These are phyloP conservation scores for Diplodia sapinea DNA, from an alignment of 2,329 filamentous ascomycete genomes.

Conservation along the genomic window DNA sequence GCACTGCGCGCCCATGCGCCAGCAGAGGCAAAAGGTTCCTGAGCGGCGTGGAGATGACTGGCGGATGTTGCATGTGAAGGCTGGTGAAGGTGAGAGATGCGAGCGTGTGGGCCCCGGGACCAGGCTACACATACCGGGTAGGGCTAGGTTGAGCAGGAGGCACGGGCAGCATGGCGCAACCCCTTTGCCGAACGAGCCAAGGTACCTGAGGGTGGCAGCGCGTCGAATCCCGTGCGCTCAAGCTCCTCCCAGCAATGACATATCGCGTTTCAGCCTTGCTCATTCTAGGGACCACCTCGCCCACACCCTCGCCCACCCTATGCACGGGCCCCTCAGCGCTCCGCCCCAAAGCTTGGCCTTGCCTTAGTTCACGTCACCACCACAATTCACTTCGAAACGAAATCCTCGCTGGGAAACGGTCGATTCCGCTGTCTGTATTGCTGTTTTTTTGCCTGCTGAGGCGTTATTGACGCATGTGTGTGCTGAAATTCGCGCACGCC, in stretches of 20 bases:
- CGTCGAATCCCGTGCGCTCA: neutral
- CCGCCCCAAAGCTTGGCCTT: slow-evolving; percentile 16
- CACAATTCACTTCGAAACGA: neutral
- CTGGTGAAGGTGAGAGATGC: neutral
- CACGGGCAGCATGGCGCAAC: slow-evolving; percentile 9
- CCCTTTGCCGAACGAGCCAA: slow-evolving; percentile 3
- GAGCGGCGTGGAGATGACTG: no score
- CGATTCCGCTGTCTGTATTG: neutral
- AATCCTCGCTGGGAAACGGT: neutral
- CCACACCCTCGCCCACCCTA: neutral
- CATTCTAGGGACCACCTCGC: slow-evolving; percentile 3
- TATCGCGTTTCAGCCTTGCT: slow-evolving; percentile 25
- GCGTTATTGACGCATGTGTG: neutral
- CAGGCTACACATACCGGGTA: neutral
- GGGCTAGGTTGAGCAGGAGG: neutral
- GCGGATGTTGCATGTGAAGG: neutral
- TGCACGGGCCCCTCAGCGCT: neutral
- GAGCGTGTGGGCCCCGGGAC: neutral
- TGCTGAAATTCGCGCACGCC: slow-evolving; percentile 7
- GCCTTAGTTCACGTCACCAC: neutral
- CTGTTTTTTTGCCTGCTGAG: neutral
- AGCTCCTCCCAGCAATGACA: slow-evolving; percentile 1
- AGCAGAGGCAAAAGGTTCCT: no score
- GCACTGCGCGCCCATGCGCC: no score
- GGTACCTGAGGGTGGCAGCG: neutral